These are phyloP conservation scores for Aspergillus luchuensis DNA, from an alignment of 2,329 filamentous ascomycete genomes.

Conservation along the genomic window DNA sequence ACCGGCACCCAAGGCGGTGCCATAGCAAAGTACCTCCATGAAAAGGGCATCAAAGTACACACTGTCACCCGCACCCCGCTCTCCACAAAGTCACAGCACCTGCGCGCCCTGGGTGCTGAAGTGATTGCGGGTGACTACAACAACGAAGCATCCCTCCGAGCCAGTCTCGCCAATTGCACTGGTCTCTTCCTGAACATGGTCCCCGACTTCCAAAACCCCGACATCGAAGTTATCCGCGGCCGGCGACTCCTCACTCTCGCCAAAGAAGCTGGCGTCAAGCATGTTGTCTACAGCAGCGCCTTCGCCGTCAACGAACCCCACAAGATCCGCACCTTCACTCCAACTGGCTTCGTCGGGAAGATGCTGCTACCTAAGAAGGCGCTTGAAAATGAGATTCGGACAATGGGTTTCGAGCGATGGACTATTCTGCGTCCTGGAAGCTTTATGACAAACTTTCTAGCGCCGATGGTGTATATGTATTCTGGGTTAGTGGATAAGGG, in stretches of 20 bases:
- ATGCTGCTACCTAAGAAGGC: slow-evolving; percentile 44
- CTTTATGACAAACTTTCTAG: slow-evolving; percentile 56
- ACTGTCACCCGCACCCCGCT: slow-evolving; percentile 35
- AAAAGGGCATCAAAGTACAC: slow-evolving; percentile 32
- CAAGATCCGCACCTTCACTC: slow-evolving; percentile 29
- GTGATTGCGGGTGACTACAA: slow-evolving; percentile 37
- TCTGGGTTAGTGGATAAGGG: slow-evolving; percentile 43
- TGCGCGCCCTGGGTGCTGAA: slow-evolving; percentile 32
- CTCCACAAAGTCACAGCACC: slow-evolving; percentile 27
- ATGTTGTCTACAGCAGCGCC: slow-evolving; percentile 34
- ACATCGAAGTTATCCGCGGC: slow-evolving; percentile 31
- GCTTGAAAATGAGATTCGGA: slow-evolving; percentile 46
- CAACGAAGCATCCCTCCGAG: slow-evolving; percentile 29
- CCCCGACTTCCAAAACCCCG: not conserved
- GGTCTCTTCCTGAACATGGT: slow-evolving; percentile 30
- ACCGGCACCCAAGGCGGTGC: slow-evolving; percentile 37
- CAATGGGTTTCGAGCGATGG: slow-evolving; percentile 46
- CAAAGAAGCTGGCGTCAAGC: slow-evolving; percentile 33
- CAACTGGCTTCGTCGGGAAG: slow-evolving; percentile 29
- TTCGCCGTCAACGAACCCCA: slow-evolving; percentile 36
- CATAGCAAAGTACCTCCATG: slow-evolving; percentile 31
- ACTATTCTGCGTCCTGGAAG: slow-evolving; percentile 54
- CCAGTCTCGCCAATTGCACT: slow-evolving; percentile 34
- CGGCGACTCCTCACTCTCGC: slow-evolving; percentile 26
- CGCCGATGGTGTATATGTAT: slow-evolving; percentile 46